Conservation (phyloP, 1,284 basidiomycete genomes). For the Spongispora temasekensis region DNA sequence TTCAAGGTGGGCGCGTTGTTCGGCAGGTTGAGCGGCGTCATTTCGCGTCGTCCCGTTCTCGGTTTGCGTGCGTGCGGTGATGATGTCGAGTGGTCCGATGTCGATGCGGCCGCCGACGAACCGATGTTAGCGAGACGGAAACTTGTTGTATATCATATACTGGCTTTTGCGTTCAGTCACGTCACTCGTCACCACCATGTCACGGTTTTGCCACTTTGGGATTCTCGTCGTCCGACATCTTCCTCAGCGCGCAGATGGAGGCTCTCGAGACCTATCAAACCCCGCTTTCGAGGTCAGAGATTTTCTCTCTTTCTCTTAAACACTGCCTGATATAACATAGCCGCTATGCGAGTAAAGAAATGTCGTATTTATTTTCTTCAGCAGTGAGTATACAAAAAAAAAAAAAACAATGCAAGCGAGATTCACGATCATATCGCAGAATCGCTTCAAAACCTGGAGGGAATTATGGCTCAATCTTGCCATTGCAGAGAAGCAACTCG, state of each 20-base stretch:
- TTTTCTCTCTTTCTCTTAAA: neutral
- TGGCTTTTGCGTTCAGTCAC: too few species aligned
- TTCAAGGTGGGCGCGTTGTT: too few species aligned
- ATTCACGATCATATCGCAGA: constrained; percentile 48
- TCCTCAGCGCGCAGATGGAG: constrained; percentile 67
- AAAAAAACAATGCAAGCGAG: too few species aligned
- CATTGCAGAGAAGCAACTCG: constrained; percentile 94
- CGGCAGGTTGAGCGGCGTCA: too few species aligned
- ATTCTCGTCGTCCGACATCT: neutral
- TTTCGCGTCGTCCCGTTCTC: too few species aligned
- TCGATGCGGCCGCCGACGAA: too few species aligned
- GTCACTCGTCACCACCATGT: too few species aligned
- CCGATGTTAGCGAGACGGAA: too few species aligned
- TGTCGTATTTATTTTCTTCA: constrained; percentile 94
- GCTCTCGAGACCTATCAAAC: constrained; percentile 71
- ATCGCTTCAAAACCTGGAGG: constrained; percentile 96
- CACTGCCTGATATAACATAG: constrained; percentile 44
- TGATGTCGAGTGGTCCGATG: too few species aligned
- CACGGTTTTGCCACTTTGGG: too few species aligned
- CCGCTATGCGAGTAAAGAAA: constrained; percentile 99
- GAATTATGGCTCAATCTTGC: constrained; percentile 96
- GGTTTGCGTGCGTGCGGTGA: too few species aligned
- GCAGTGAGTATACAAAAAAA: constrained; percentile 54
- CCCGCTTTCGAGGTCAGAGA: constrained; percentile 65
- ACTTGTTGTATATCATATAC: too few species aligned